Base-by-base conservation (phyloP, 2,329 filamentous ascomycete species). In the Monilinia vaccinii-corymbosi region DNA sequence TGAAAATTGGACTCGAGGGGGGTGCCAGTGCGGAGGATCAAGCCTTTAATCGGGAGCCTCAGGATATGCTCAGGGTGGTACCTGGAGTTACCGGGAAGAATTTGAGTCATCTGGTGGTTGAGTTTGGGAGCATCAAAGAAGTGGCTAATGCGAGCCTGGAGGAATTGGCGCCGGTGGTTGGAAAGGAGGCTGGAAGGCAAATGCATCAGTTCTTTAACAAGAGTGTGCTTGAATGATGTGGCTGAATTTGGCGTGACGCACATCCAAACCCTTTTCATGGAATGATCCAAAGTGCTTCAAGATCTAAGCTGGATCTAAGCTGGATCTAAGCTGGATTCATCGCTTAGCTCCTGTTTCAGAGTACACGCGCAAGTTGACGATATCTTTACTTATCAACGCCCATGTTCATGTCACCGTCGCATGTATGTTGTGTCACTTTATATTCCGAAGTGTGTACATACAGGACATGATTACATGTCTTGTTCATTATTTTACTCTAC, bases 31-130 rank as follows among this genome's bases (percentile, higher is more conserved):
- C 79, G 2, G 85, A 85, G 61, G 81, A 87, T 66, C 83, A 89
- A 67, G 84, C 80, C 0, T 96, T 96, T 70, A 95, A 91, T 68
- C 82, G 87, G 62, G 85, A 90, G 68, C 90, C 91, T 32, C 89
- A 95, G 74, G 93, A 97, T 71, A 96, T 97, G 89, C 75, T 99
- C 64, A 79, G 87, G 32, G 82, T 84, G 1, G 86, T 97, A 14
- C 94, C 94, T 0, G 94, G 94, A 0, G 83, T 97, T 16, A 93
- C 84, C 38, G 85, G 86, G 13, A 88, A 90, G 74, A 91, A 89
- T 63, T 78, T 96, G 38, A 84, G 83, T 69, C 84, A 82, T 63
- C 68, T 99, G 49, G 84, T 88, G 38, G 70, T 91, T 23, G 82
- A 89, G 70, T 83, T 87, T 65, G 86, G 87, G 65, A 96, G 85